Conservation (phyloP, 176 grass and related monocot species). For the Elaeis guineensis region DNA sequence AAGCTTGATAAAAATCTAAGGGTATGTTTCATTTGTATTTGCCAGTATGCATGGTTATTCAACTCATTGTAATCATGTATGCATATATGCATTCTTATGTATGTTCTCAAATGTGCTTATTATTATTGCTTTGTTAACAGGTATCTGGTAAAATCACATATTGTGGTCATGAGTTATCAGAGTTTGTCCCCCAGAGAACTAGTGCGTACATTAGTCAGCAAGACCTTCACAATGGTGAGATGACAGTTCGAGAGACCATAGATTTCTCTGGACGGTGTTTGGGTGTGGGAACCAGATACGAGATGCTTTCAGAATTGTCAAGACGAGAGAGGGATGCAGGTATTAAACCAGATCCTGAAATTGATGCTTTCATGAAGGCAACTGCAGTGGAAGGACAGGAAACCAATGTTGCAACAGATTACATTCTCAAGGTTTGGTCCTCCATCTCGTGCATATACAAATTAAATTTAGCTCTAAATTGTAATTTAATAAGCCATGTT, state of each 20-base stretch:
- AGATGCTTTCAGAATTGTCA: conserved; percentile 49
- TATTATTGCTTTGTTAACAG: conserved; percentile 10
- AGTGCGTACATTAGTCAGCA: conserved; percentile 62
- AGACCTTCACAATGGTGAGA: conserved; percentile 47
- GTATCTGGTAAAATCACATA: conserved; percentile 41
- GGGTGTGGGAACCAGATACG: conserved; percentile 44
- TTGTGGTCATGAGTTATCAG: conserved; percentile 41
- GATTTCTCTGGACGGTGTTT: conserved; percentile 56
- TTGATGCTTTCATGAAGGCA: conserved; percentile 66
- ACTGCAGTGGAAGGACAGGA: conserved; percentile 41
- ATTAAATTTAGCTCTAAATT: no score
- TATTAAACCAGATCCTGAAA: conserved; percentile 56
- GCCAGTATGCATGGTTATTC: no score
- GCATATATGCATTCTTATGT: no score
- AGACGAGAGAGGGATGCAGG: conserved; percentile 50
- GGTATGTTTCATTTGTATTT: conserved; percentile 13
- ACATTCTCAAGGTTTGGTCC: conserved; percentile 44
- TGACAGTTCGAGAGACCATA: conserved; percentile 72
- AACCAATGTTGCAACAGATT: conserved; percentile 47
- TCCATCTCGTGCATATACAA: neutral
- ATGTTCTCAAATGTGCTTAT: neutral
- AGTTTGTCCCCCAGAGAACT: conserved; percentile 53
- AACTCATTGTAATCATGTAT: no score
- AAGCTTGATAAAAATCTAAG: conserved; percentile 67
- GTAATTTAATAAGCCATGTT: no score